Conservation (phyloP, 2,329 filamentous ascomycete genomes). For the Penicillium frequentans region DNA sequence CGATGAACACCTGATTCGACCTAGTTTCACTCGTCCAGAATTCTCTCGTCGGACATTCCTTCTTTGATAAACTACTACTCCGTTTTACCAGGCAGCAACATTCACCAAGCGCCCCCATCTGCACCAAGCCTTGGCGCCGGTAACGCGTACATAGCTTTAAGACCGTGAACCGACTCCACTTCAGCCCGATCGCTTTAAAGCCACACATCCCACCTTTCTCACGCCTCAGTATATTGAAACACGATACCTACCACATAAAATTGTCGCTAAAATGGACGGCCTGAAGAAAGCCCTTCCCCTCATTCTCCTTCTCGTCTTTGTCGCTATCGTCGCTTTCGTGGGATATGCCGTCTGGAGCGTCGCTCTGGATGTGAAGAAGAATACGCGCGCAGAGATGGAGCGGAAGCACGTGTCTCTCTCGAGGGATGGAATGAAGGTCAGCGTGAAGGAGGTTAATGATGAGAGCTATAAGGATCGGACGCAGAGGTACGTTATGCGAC, state of each 20-base stretch:
- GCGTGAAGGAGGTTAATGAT: conserved; percentile 57
- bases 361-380: conserved; percentile 58
- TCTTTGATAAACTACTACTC: not conserved
- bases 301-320: conserved; percentile 55
- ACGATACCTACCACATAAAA: not conserved
- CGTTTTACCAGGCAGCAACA: not conserved
- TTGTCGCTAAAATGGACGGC: conserved; percentile 12
- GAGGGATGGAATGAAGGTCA: conserved; percentile 62
- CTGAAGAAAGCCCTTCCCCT: conserved; percentile 52
- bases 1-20: not conserved
- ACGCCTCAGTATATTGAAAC: not conserved
- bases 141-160: not conserved
- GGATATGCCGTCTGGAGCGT: conserved; percentile 60
- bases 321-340: conserved; percentile 52
- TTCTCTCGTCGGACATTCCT: not conserved
- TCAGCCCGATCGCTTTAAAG: not conserved
- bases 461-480: conserved; percentile 62
- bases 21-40: not conserved
- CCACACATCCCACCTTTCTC: not conserved
- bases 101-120: not conserved
- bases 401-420: conserved; percentile 62
- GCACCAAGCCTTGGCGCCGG: not conserved
- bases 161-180: not conserved
- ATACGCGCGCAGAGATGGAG: conserved; percentile 61
- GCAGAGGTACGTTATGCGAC: conserved; percentile 47